These are phyloP conservation scores for Colletotrichum trifolii DNA, from an alignment of 2,329 filamentous ascomycete species.

Conservation along the genomic window DNA sequence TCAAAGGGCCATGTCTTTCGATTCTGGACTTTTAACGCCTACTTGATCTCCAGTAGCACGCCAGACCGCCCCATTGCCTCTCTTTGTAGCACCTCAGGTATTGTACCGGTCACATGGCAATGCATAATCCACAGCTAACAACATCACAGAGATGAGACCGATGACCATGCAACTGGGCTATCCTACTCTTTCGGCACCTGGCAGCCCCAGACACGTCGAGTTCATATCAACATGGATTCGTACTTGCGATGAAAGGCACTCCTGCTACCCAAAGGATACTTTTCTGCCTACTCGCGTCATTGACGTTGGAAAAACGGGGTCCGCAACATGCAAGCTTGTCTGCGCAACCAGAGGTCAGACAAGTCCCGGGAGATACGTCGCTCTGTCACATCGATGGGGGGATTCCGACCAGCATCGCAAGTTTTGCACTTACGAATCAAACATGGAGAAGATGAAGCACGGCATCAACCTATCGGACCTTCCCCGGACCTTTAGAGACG, in stretches of 20 bases:
- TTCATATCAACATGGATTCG: neutral
- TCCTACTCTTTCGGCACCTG: neutral
- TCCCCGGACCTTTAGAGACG: slow-evolving; percentile 31
- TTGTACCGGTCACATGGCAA: neutral
- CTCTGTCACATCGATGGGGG: slow-evolving; percentile 9
- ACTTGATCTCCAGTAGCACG: neutral
- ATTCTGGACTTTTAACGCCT: neutral
- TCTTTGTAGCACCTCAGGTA: neutral
- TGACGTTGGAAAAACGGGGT: neutral
- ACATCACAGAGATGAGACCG: neutral
- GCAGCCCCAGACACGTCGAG: neutral
- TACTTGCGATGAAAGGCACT: neutral
- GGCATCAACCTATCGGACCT: neutral
- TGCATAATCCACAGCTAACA: neutral
- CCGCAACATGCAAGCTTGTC: neutral
- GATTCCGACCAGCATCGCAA: neutral
- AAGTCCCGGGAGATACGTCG: neutral
- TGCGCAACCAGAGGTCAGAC: slow-evolving; percentile 1
- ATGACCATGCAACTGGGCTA: neutral
- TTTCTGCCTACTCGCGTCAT: slow-evolving; percentile 9
- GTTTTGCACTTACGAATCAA: neutral
- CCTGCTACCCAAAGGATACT: neutral
- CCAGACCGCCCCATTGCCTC: neutral
- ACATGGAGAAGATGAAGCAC: fast-evolving
- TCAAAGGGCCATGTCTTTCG: neutral